A percentile compares a stretch with the other conserved stretches of the same genome.
These are phyloP conservation scores for Pythium aquatile DNA, from an alignment of 352 stramenopile species.

Conservation along the genomic window DNA sequence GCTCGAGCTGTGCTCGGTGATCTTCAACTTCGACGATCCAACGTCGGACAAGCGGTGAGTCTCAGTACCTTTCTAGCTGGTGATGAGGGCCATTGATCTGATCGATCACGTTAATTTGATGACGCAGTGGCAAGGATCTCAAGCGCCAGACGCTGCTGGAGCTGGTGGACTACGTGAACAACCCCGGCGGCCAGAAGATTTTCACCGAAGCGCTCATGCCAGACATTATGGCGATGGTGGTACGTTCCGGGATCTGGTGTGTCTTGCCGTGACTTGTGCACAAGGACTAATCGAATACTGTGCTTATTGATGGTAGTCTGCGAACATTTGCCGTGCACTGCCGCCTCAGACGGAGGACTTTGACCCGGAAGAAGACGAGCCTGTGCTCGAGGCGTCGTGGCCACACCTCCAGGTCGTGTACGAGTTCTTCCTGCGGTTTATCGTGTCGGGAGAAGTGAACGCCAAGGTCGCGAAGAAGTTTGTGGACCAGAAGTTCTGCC, in stretches of 20 bases:
- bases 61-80: neutral
- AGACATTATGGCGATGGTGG: slow-evolving; percentile 93
- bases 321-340: slow-evolving; percentile 95
- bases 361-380: slow-evolving; percentile 98
- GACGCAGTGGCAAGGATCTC: slow-evolving; percentile 89
- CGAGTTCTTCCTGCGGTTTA: slow-evolving; percentile 98
- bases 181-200: slow-evolving; percentile 94
- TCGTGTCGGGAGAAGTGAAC: slow-evolving; percentile 96
- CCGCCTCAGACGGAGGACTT: slow-evolving; percentile 96
- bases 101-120: neutral
- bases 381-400: slow-evolving; percentile 96
- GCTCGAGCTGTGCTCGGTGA: slow-evolving; percentile 94
- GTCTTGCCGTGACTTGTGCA: neutral
- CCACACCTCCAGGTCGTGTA: slow-evolving; percentile 98
- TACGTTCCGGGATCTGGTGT: slow-evolving; percentile 28
- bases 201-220: slow-evolving; percentile 97
- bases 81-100: neutral
- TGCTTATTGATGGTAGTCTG: slow-evolving; percentile 35
- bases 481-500: slow-evolving; percentile 94
- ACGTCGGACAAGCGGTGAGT: slow-evolving; percentile 90
- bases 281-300: neutral
- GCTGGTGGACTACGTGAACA: slow-evolving; percentile 99
- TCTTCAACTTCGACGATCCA: slow-evolving; percentile 97
- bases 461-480: slow-evolving; percentile 97
- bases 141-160: slow-evolving; percentile 99